These are phyloP conservation scores for Boletellus sp. DNA, from an alignment of 768 basidiomycete genomes.

Conservation along the genomic window DNA sequence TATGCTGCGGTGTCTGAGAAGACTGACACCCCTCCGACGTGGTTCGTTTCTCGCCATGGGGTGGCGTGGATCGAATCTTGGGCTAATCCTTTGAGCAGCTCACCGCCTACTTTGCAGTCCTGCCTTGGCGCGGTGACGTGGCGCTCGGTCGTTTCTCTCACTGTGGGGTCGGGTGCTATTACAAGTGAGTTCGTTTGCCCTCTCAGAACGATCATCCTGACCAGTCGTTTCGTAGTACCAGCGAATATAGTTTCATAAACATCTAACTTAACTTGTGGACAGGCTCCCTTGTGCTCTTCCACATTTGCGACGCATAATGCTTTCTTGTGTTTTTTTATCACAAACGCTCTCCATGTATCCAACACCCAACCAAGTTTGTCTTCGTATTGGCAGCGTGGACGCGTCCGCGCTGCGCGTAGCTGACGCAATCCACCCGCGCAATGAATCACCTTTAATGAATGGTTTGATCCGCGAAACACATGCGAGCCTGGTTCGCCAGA, in stretches of 20 bases:
- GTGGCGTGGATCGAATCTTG: neutral
- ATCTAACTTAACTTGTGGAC: neutral
- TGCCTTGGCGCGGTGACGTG: slow-evolving; percentile 3
- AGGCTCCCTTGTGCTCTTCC: neutral
- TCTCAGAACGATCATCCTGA: neutral
- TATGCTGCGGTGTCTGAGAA: neutral
- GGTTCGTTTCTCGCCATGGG: slow-evolving; percentile 4
- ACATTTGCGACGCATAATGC: neutral
- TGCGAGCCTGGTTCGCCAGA: neutral
- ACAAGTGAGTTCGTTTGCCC: neutral
- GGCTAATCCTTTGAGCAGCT: slow-evolving; percentile 6
- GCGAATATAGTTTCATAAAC: slow-evolving; percentile 1
- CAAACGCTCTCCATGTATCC: no score
- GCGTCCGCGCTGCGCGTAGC: neutral
- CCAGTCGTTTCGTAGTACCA: slow-evolving; percentile 1
- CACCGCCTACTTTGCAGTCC: neutral
- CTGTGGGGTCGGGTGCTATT: neutral
- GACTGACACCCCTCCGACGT: slow-evolving; percentile 1
- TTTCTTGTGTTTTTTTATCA: neutral
- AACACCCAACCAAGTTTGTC: no score
- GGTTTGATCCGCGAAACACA: neutral
- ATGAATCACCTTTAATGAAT: neutral
- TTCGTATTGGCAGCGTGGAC: no score
- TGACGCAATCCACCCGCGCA: neutral
- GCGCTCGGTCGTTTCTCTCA: neutral